Conservation (phyloP, 495 filamentous ascomycete genomes). For the Amniculicola lignicola region DNA sequence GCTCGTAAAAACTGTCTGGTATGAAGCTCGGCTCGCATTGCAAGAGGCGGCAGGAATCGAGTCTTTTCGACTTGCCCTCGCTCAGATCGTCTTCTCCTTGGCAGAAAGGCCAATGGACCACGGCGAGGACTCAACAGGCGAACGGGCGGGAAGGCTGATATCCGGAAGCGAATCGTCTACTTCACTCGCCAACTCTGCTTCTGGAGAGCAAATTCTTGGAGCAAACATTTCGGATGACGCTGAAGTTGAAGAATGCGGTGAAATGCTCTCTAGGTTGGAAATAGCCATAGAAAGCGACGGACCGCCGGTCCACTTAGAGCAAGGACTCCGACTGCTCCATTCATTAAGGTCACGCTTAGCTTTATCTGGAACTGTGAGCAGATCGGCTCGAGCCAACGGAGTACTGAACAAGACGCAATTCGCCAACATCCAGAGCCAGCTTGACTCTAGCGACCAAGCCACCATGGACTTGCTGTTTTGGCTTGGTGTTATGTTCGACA, state of each 20-base stretch:
- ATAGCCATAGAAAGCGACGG: conserved; percentile 42
- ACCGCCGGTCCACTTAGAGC: conserved; percentile 44
- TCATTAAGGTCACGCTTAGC: conserved; percentile 32
- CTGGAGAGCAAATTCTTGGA: not conserved
- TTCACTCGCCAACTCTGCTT: not conserved
- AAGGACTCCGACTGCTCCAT: conserved; percentile 37
- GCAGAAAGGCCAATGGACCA: conserved; percentile 42
- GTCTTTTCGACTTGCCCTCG: conserved; percentile 49
- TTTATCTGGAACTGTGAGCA: conserved; percentile 7
- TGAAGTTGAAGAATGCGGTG: conserved; percentile 25
- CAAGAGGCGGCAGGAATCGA: conserved; percentile 40
- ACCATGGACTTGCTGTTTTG: conserved; percentile 49
- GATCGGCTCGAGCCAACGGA: not conserved
- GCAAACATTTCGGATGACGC: conserved; percentile 11
- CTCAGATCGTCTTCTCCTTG: conserved; percentile 49
- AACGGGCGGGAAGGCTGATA: too few relatives aligned
- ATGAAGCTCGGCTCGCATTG: conserved; percentile 45
- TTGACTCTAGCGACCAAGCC: conserved; percentile 38
- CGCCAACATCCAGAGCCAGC: not conserved
- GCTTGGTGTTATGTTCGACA: conserved; percentile 54
- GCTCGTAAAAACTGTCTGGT: conserved; percentile 47
- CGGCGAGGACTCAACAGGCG: not conserved
- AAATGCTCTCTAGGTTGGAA: conserved; percentile 20
- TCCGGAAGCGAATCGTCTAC: too few relatives aligned
- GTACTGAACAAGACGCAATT: too few relatives aligned